Evolutionary conservation across 169 alveolate genomes (phyloP), one percentile per base, ranked within the genome.

Genomic region (Eimeria necatrix): DNA sequence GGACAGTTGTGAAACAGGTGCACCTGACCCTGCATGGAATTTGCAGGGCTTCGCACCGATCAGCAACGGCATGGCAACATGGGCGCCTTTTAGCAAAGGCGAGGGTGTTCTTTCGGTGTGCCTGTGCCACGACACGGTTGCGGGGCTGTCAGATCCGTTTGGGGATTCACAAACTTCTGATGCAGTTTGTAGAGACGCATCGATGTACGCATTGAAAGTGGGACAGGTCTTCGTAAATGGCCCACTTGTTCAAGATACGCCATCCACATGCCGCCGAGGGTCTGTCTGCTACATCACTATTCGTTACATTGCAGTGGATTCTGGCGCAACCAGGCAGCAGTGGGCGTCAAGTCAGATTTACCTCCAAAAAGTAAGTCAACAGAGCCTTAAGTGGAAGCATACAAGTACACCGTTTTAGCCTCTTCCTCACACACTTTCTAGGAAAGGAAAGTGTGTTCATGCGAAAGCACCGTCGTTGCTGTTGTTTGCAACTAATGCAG

Each of bases 181-280:
- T 18, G 14, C 92, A n/a, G n/a, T 9, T 46, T 85, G 92, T 46
- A 78, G 18, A n/a, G 49, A 60, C 2, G 81, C 81, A 4, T 32
- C 76, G 7, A 85, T 59, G 10, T 85, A 85, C 92, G 92, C 80
- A 1, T 32, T 53, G 24, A 85, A 85, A 60, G 92, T 85, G 22
- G 92, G 92, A 32, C 92, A 85, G 70, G 24, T 85, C 22, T 85
- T 85, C 53, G 92, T 85, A n/a, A 85, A 60, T n/a, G 92, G 92
- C 6, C 92, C 92, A 4, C 3, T 85, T 10, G 60, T 32, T 59
- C 76, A 60, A 16, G 61, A 60, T 0, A n/a, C 59, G n/a, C 12
- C 73, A 41, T 85, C 10, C 49, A 56, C 56, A 32, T 85, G 92
- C 81, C 76, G 80, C 24, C 22, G 60, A 59, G 92, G 92, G 18